Percentiles rank a stretch among this genome's conserved stretches.
These are phyloP conservation scores for Cicer judaicum DNA, from an alignment of 306 rosid genomes.

Conservation along the genomic window DNA sequence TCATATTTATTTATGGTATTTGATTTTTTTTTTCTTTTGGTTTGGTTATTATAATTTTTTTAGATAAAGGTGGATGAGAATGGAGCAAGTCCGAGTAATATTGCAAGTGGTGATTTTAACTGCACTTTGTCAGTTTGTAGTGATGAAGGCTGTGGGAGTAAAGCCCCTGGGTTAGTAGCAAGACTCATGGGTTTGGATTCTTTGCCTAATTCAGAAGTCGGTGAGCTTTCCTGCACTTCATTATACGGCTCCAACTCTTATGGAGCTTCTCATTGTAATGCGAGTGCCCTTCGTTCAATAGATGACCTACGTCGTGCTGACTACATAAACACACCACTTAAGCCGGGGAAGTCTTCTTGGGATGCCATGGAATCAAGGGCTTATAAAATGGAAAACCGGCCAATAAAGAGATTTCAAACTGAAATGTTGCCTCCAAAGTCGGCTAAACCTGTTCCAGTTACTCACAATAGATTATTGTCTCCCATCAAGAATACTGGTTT, in stretches of 20 bases:
- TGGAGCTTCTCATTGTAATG: conserved; percentile 56
- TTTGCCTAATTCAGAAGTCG: conserved; percentile 59
- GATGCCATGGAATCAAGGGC: conserved; percentile 56
- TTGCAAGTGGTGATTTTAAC: conserved; percentile 58
- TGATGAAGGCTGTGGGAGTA: conserved; percentile 73
- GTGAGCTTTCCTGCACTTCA: conserved; percentile 56
- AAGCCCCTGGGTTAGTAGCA: conserved; percentile 83
- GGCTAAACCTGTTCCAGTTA: conserved; percentile 82
- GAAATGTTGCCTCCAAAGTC: conserved; percentile 89
- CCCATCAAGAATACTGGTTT: conserved; percentile 80
- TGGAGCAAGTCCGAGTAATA: conserved; percentile 63
- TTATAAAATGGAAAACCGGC: conserved; percentile 52
- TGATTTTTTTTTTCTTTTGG: not conserved
- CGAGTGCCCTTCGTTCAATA: conserved; percentile 44
- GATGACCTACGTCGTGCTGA: conserved; percentile 51
- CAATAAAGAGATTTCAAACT: conserved; percentile 77
- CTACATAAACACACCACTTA: conserved; percentile 53
- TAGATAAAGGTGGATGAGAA: conserved; percentile 66
- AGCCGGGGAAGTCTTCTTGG: conserved; percentile 61
- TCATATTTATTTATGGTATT: not conserved
- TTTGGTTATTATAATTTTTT: conserved; percentile 42
- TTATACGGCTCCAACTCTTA: conserved; percentile 52
- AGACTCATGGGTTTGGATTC: conserved; percentile 95
- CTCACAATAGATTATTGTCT: conserved; percentile 85
- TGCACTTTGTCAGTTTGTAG: conserved; percentile 57